Conservation (phyloP, 257 asterid genomes). For the Lithospermum erythrorhizon region DNA sequence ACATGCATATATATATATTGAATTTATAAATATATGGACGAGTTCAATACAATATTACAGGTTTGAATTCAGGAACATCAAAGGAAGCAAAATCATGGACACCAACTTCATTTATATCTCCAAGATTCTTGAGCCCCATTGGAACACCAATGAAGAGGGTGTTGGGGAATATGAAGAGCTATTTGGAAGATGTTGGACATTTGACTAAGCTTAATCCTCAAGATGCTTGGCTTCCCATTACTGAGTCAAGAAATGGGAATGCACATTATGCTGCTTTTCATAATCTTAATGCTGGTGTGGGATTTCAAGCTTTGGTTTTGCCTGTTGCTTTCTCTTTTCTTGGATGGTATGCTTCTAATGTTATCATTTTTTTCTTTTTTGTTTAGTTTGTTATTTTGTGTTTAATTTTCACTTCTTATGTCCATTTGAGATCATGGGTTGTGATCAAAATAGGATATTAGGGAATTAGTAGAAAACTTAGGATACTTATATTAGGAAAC, state of each 20-base stretch:
- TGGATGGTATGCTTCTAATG: slow-evolving; percentile 55
- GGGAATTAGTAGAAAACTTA: too few relatives aligned
- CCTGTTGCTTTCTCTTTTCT: slow-evolving; percentile 96
- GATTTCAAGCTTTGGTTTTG: slow-evolving; percentile 82
- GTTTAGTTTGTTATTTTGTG: neutral
- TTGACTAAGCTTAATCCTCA: slow-evolving; percentile 92
- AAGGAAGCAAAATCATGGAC: slow-evolving; percentile 82
- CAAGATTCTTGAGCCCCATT: slow-evolving; percentile 90
- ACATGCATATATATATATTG: too few relatives aligned
- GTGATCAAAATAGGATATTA: too few relatives aligned
- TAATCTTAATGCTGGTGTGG: slow-evolving; percentile 90
- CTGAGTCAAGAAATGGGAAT: slow-evolving; percentile 93
- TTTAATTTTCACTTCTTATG: neutral
- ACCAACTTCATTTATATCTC: slow-evolving; percentile 92
- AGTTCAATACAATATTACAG: too few relatives aligned
- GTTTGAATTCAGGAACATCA: slow-evolving; percentile 29
- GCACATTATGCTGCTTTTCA: slow-evolving; percentile 96
- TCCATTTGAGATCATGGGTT: too few relatives aligned
- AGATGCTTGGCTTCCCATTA: slow-evolving; percentile 98
- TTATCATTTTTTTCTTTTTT: neutral
- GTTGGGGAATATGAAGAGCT: slow-evolving; percentile 80
- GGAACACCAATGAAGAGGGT: slow-evolving; percentile 98
- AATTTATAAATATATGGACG: too few relatives aligned
- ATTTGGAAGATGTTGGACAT: slow-evolving; percentile 91
- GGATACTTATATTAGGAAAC: too few relatives aligned